Base-by-base conservation (phyloP, 2,329 filamentous ascomycete genomes). In the Clonostachys solani region DNA sequence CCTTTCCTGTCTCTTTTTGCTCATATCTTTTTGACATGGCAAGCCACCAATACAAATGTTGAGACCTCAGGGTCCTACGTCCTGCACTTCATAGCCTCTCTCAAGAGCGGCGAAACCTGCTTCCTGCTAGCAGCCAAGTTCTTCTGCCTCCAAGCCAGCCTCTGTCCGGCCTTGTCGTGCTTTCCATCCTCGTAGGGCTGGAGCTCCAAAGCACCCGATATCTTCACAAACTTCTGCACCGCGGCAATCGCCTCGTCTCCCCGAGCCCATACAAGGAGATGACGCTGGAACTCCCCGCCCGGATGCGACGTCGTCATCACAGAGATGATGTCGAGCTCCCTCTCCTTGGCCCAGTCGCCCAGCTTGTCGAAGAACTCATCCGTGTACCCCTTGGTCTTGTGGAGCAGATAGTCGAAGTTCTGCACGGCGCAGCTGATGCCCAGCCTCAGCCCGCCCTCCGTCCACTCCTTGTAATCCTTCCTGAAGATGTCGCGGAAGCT, bases 401-500 rank as follows among this genome's bases (percentile, higher is more conserved):
- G 57, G 12, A 80, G 60, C 37, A 92, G 64, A 51, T 83, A 87
- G 5, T 67, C 64, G 6, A 92, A 64, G n/a, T 76, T 67, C 54
- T 82, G 82, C 4, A 87, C 80, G 4, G 85, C 73, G 40, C 80
- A 80, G 56, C 81, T 80, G 15, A 89, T 81, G n/a, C 88, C 88
- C 5, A 92, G 72, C 16, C 67, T 72, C 36, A 81, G 60, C 1
- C 64, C 68, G 12, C 69, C 68, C 47, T 82, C 80, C 12, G 67
- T 68, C 88, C 88, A 94, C 59, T 87, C 77, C 68, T 95, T 95
- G 67, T 92, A 95, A 66, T 95, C 89, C 63, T 92, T 92, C 52
- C 86, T 75, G 45, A 92, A 65, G 37, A 92, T 77, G 55, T 92
- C 88, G 18, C 76, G 68, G 54, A 90, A 64, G 36, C 67, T 70